These are phyloP conservation scores for Fusarium paranaense DNA, from an alignment of 2,329 filamentous ascomycete species.

Conservation along the genomic window DNA sequence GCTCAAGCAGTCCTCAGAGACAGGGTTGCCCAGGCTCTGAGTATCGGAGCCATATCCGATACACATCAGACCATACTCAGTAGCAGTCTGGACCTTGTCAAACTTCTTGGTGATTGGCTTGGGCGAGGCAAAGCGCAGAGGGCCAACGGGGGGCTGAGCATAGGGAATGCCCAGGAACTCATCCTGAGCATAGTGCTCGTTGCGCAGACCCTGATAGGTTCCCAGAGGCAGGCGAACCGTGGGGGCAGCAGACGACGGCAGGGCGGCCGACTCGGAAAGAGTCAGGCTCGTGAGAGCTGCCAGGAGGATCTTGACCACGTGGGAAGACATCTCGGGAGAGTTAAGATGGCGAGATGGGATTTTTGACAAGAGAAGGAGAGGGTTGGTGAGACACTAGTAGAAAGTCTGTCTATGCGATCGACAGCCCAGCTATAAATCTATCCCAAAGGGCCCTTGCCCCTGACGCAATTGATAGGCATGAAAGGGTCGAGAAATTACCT, in stretches of 20 bases:
- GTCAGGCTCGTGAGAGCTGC: conserved; percentile 20
- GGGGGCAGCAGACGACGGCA: neutral
- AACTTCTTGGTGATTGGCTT: conserved; percentile 60
- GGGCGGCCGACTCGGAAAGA: conserved; percentile 11
- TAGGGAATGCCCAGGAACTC: conserved; percentile 68
- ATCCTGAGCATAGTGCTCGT: conserved; percentile 54
- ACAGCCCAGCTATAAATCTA: neutral
- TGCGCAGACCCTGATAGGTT: conserved; percentile 58
- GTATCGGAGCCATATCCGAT: conserved; percentile 61
- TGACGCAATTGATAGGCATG: neutral
- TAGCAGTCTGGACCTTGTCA: conserved; percentile 55
- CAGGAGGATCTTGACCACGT: conserved; percentile 28
- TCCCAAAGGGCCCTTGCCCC: neutral
- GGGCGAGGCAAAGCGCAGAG: conserved; percentile 64
- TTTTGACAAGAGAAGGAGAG: neutral
- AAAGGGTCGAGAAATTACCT: neutral
- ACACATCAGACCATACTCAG: conserved; percentile 59
- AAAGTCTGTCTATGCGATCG: neutral
- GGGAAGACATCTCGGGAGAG: conserved; percentile 23
- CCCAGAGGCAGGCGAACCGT: conserved; percentile 52
- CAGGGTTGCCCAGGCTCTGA: conserved; percentile 28
- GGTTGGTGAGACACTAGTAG: neutral
- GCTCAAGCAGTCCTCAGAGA: conserved; percentile 43
- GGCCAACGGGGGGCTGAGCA: conserved; percentile 63
- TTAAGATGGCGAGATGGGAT: neutral